Percentiles rank a stretch among this genome's conserved stretches.
Evolutionary conservation across 1,139 yeast genomes (phyloP).

Genomic region (Nakaseomyces bracarensis): DNA sequence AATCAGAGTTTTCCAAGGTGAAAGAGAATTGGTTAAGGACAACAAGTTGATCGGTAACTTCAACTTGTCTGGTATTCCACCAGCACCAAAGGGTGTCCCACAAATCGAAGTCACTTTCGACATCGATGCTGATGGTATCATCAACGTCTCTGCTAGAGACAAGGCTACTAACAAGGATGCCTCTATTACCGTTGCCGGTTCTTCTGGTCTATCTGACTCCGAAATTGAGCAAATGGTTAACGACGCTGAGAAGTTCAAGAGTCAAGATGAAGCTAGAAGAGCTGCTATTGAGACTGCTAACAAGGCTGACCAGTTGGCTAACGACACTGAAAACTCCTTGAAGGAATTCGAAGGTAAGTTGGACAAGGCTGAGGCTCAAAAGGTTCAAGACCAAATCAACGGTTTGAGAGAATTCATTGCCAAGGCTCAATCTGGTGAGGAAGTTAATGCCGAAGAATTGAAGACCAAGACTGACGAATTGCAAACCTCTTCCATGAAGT

Average conservation of each 20-base stretch:
- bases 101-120: slow-evolving; percentile 97
- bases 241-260: slow-evolving; percentile 97
- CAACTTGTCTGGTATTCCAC: slow-evolving; percentile 92
- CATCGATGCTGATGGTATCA: slow-evolving; percentile 97
- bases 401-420: slow-evolving; percentile 84
- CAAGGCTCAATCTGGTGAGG: slow-evolving; percentile 86
- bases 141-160: slow-evolving; percentile 97
- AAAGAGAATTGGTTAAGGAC: slow-evolving; percentile 97
- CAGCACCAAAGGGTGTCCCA: slow-evolving; percentile 99
- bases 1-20: slow-evolving; percentile 99
- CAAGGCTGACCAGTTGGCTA: slow-evolving; percentile 94
- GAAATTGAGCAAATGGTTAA: slow-evolving; percentile 98
- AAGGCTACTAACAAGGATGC: slow-evolving; percentile 98
- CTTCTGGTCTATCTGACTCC: slow-evolving; percentile 91
- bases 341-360: slow-evolving; percentile 92
- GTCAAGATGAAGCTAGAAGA: slow-evolving; percentile 89
- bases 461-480: slow-evolving; percentile 47
- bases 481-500: slow-evolving; percentile 83
- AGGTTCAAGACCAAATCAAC: slow-evolving; percentile 68
- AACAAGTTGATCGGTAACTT: slow-evolving; percentile 98
- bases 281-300: slow-evolving; percentile 92
- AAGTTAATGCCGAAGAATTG: slow-evolving; percentile 72
- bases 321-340: slow-evolving; percentile 91
- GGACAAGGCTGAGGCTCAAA: slow-evolving; percentile 67
- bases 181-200: slow-evolving; percentile 97